Conservation (phyloP, 768 basidiomycete genomes). For the Leccinum truebloodii region DNA sequence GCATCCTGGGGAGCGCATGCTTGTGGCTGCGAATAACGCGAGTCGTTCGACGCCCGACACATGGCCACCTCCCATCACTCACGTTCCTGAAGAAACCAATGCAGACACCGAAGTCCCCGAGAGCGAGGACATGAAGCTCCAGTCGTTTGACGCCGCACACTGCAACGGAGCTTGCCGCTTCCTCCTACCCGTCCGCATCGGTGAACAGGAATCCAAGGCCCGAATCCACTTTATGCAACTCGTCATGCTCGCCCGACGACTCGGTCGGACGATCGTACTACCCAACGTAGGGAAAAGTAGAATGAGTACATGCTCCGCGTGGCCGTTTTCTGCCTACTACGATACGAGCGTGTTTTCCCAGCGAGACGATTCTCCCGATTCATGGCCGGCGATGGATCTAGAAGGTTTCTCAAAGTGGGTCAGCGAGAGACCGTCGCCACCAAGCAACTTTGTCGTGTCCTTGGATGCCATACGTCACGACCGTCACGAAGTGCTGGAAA, state of each 20-base stretch:
- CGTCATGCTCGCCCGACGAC: slow-evolving; percentile 44
- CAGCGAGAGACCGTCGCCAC: slow-evolving; percentile 24
- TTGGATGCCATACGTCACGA: slow-evolving; percentile 19
- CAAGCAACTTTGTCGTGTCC: slow-evolving; percentile 40
- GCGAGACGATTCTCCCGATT: not conserved
- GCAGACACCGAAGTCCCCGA: not conserved
- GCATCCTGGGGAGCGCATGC: not conserved
- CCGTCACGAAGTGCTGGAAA: not conserved
- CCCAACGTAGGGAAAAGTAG: slow-evolving; percentile 44
- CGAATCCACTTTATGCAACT: slow-evolving; percentile 49
- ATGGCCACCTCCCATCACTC: slow-evolving; percentile 38
- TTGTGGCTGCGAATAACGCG: not conserved
- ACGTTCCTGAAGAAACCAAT: not conserved
- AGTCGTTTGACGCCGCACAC: slow-evolving; percentile 23
- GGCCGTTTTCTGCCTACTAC: slow-evolving; percentile 54
- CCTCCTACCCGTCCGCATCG: slow-evolving; percentile 49
- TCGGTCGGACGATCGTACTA: slow-evolving; percentile 59
- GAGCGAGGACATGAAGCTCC: not conserved
- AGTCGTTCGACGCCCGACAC: not conserved
- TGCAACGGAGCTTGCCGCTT: slow-evolving; percentile 41
- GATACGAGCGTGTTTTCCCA: slow-evolving; percentile 29
- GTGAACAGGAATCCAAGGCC: slow-evolving; percentile 62
- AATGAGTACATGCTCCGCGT: slow-evolving; percentile 51
- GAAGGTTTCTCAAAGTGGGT: slow-evolving; percentile 43
- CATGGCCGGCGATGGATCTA: slow-evolving; percentile 32